Evolutionary conservation across 257 asterid species (phyloP).

Genomic region (Solanum habrochaites): DNA sequence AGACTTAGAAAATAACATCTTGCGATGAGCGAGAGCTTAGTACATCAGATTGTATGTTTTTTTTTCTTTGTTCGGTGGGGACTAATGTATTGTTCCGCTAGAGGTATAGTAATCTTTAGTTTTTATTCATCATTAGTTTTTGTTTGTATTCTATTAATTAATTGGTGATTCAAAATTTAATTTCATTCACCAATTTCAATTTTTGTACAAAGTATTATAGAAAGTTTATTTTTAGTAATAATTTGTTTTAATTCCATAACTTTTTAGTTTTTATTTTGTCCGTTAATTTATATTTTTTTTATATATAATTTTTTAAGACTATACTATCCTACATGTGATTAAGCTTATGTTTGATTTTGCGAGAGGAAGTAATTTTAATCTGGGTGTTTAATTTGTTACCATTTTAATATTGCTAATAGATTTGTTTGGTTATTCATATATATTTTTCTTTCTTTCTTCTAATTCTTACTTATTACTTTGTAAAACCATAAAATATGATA

Average conservation of each 20-base stretch:
- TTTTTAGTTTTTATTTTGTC: neutral
- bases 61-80: neutral
- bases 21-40: neutral
- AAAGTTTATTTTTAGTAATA: neutral
- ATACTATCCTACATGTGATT: neutral
- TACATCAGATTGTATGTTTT: neutral
- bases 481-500: no score
- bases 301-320: neutral
- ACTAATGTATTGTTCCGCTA: neutral
- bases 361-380: neutral
- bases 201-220: slow-evolving; percentile 1
- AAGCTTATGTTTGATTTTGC: neutral
- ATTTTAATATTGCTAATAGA: neutral
- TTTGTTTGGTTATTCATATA: neutral
- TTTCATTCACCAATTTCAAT: slow-evolving; percentile 2
- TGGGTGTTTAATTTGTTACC: neutral
- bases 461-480: no score
- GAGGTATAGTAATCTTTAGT: neutral
- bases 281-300: neutral
- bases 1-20: neutral
- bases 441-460: no score
- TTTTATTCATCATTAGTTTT: neutral
- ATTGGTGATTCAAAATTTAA: slow-evolving; percentile 5
- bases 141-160: neutral
- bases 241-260: neutral